These are phyloP conservation scores for Dicorynia guianensis DNA, from an alignment of 306 rosid species.

Conservation along the genomic window DNA sequence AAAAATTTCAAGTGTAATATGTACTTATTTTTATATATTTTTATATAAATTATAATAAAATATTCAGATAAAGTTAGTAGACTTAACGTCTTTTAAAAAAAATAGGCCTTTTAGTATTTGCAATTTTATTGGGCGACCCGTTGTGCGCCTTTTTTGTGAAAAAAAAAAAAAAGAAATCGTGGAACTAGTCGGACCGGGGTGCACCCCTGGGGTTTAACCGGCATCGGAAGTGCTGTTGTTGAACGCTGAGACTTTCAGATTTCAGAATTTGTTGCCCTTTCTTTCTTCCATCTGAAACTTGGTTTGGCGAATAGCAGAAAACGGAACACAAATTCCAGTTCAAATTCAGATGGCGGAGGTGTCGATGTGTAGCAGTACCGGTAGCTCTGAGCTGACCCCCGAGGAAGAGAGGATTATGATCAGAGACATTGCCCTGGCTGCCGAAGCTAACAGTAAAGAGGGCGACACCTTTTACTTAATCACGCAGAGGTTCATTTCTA, in stretches of 20 bases:
- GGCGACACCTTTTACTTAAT: constrained; percentile 83
- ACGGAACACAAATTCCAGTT: background rate
- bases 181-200: constrained; percentile 1
- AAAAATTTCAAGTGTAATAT: too few relatives aligned
- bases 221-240: constrained; percentile 9
- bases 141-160: too few relatives aligned
- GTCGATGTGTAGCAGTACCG: constrained; percentile 63
- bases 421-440: constrained; percentile 86
- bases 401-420: constrained; percentile 94
- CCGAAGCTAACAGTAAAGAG: constrained; percentile 83
- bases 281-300: background rate
- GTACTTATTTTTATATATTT: too few relatives aligned
- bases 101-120: too few relatives aligned
- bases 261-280: background rate
- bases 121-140: background rate
- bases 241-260: background rate
- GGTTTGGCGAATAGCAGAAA: background rate
- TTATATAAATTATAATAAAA: too few relatives aligned
- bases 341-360: constrained; percentile 65
- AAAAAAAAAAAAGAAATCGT: too few relatives aligned
- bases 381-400: constrained; percentile 65
- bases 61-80: too few relatives aligned
- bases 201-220: background rate
- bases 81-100: too few relatives aligned
- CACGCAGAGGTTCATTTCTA: constrained; percentile 74